Evolutionary conservation across 2,329 filamentous ascomycete genomes (phyloP), one percentile per base, ranked within the genome.

Genomic region (Apiospora aurea): DNA sequence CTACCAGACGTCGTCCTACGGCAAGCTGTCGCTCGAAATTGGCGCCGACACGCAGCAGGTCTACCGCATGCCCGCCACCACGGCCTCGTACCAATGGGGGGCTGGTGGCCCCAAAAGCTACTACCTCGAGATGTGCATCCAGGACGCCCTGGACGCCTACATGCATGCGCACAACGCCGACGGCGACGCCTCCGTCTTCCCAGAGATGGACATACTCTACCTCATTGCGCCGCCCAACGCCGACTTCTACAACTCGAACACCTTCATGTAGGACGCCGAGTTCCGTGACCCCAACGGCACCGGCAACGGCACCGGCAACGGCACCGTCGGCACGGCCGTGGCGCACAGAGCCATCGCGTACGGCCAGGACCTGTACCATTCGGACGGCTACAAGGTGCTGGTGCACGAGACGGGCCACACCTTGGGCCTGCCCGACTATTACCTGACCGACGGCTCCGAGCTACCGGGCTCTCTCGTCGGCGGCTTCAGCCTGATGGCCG

Each of bases 51-150:
- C 66, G 10, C 16, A 44, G 66, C 66, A 68, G 43, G 3, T 46
- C 66, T 68, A 68, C 66, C 66, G 66, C 66, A 68, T 68, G 66
- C 66, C 41, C 43, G 43, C 41, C 14, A 44, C 43, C 66, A 11
- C 44, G 14, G 21, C 21, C 66, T 44, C 41, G 24, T 67, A 47
- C 66, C 14, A 46, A 5, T 29, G 66, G 41, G 24, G 26, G 66
- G 34, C 34, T 38, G 24, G 24, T 16, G 66, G 38, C 21, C 21
- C 26, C 7, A 7, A 13, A 41, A 10, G 13, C 21, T 46, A 8
- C 41, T 8, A 57, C 51, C 51, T 57, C 4, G 8, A 13, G 38
- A 16, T 16, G 21, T 67, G 46, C 64, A 14, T 43, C 18, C 38
- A 44, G 66, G 66, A 47, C 24, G 43, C 66, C 14, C 21, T 68